Percentiles rank a stretch among this genome's conserved stretches.
phyloP scores from a whole-genome alignment of 2,329 filamentous ascomycete species.

The Pestalotiopsis sp. region DNA sequence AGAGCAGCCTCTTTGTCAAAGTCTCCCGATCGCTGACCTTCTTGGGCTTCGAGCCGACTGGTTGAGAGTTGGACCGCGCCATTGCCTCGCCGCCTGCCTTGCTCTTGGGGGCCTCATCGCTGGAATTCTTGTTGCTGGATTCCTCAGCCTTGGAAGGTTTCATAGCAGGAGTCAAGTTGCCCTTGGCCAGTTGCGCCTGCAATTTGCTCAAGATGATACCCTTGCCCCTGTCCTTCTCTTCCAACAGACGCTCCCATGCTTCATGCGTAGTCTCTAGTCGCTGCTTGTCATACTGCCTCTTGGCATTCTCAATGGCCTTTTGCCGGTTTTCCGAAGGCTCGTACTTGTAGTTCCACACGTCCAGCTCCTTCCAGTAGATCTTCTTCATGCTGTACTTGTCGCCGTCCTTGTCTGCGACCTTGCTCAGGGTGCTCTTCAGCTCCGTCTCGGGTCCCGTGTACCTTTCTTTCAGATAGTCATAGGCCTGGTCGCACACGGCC shows the following conservation, averaged over 20 bases:
- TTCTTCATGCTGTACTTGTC: constrained; percentile 61
- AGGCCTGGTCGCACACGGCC: constrained; percentile 54
- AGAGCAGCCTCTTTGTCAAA: constrained; percentile 58
- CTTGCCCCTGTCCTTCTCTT: constrained; percentile 59
- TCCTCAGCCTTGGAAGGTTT: constrained; percentile 47
- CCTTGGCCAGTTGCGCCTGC: constrained; percentile 60
- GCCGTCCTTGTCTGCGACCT: constrained; percentile 54
- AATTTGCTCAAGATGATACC: constrained; percentile 65
- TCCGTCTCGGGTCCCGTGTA: constrained; percentile 58
- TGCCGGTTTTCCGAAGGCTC: constrained; percentile 56
- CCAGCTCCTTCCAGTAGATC: constrained; percentile 64
- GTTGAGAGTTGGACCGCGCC: constrained; percentile 54
- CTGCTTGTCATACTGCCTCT: constrained; percentile 62
- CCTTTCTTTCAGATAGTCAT: constrained; percentile 50
- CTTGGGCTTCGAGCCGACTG: constrained; percentile 56
- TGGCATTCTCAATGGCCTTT: constrained; percentile 62
- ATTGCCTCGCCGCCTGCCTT: constrained; percentile 44
- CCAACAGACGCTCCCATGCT: constrained; percentile 64
- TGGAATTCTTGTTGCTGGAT: constrained; percentile 42
- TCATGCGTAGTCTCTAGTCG: constrained; percentile 58
- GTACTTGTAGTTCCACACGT: constrained; percentile 66
- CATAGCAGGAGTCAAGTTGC: constrained; percentile 47
- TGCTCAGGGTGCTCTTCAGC: constrained; percentile 56
- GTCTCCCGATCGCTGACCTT: constrained; percentile 56
- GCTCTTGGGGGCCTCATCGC: constrained; percentile 37